These are phyloP conservation scores for Colletotrichum lupini DNA, from an alignment of 2,329 filamentous ascomycete genomes.

Conservation along the genomic window DNA sequence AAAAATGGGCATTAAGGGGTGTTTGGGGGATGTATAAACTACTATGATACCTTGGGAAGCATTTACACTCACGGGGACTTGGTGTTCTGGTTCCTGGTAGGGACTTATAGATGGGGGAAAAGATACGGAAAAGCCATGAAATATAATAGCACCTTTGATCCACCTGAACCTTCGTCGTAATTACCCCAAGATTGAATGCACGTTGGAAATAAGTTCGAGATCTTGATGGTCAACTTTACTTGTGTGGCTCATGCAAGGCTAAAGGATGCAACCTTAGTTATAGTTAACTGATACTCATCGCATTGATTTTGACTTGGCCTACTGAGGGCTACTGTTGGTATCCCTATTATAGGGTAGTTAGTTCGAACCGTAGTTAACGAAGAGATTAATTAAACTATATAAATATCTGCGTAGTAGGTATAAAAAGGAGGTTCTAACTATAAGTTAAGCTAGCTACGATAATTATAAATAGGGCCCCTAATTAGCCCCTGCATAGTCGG, in stretches of 20 bases:
- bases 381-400: too few relatives aligned
- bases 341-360: too few relatives aligned
- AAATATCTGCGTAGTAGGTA: too few relatives aligned
- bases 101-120: not conserved
- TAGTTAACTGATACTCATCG: not conserved
- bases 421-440: too few relatives aligned
- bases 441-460: too few relatives aligned
- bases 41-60: not conserved
- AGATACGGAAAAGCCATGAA: not conserved
- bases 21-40: not conserved
- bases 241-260: not conserved
- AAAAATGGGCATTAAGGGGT: too few relatives aligned
- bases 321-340: not conserved
- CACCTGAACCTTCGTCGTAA: not conserved
- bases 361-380: too few relatives aligned
- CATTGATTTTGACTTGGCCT: not conserved
- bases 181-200: not conserved
- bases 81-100: not conserved
- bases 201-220: accelerated
- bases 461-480: too few relatives aligned
- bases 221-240: too few relatives aligned
- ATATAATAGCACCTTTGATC: not conserved
- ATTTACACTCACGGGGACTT: not conserved
- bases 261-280: not conserved
- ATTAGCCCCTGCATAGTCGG: too few relatives aligned